Conservation (phyloP, 169 alveolate species). For the Plasmodium vivax region DNA sequence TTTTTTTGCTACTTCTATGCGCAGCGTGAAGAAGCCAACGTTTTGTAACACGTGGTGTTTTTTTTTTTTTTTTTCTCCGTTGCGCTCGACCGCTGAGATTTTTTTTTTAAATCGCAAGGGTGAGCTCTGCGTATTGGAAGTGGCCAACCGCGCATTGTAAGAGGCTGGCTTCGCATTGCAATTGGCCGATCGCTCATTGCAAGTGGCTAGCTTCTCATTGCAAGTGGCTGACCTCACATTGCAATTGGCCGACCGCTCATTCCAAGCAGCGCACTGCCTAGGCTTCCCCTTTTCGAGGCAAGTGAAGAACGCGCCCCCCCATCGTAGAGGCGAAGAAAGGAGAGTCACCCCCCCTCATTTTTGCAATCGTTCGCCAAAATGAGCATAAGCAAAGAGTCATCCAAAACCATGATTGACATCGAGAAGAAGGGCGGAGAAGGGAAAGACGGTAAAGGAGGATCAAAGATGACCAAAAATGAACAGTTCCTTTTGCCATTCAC, state of each 20-base stretch:
- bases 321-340: not conserved
- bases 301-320: not conserved
- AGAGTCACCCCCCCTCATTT: not conserved
- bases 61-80: not conserved
- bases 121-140: not conserved
- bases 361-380: not conserved
- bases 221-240: too few relatives aligned
- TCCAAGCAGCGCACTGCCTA: not conserved
- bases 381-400: conserved; percentile 32
- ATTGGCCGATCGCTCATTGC: not conserved
- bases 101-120: not conserved
- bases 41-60: not conserved
- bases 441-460: not conserved
- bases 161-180: too few relatives aligned
- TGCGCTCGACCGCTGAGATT: not conserved
- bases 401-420: conserved; percentile 19
- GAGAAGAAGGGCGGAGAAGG: conserved; percentile 12
- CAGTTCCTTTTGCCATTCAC: not conserved
- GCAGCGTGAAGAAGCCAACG: not conserved
- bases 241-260: not conserved
- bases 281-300: not conserved
- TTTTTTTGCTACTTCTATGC: too few relatives aligned
- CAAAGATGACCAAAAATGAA: not conserved
- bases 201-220: too few relatives aligned
- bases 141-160: not conserved